These are phyloP conservation scores for Pachysolen tannophilus DNA, from an alignment of 805 yeast species.

Conservation along the genomic window DNA sequence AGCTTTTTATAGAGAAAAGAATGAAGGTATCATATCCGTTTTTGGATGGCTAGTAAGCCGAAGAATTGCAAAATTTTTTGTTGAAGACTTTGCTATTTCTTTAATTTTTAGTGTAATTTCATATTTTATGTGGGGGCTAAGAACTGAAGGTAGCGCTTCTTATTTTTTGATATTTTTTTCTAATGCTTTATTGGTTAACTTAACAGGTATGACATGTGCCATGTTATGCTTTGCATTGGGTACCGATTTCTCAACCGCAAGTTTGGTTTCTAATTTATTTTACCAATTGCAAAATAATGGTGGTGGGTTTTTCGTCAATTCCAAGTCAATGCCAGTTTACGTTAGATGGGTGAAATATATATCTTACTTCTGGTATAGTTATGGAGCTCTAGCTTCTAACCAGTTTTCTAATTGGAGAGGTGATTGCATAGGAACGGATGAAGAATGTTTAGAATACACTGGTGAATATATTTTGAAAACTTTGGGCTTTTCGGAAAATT, in stretches of 20 bases:
- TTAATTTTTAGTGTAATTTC: conserved; percentile 46
- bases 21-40: conserved; percentile 53
- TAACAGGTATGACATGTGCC: conserved; percentile 43
- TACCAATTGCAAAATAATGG: conserved; percentile 63
- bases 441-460: conserved; percentile 33
- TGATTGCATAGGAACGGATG: conserved; percentile 35
- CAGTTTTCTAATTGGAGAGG: conserved; percentile 53
- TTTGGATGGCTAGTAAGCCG: conserved; percentile 55
- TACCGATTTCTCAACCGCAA: conserved; percentile 45
- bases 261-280: conserved; percentile 42
- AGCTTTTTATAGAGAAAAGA: conserved; percentile 47
- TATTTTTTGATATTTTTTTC: conserved; percentile 51
- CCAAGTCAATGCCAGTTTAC: conserved; percentile 65
- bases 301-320: conserved; percentile 68
- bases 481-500: conserved; percentile 42
- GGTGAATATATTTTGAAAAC: conserved; percentile 42
- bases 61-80: conserved; percentile 45
- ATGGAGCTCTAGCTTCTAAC: conserved; percentile 52
- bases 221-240: conserved; percentile 40
- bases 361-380: conserved; percentile 64
- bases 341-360: conserved; percentile 71
- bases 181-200: conserved; percentile 37
- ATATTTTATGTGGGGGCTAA: conserved; percentile 64
- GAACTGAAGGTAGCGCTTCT: conserved; percentile 25
- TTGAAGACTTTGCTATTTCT: conserved; percentile 57